Evolutionary conservation across 257 asterid species (phyloP), one percentile per base, ranked within the genome.

Genomic region (Solanum chiquidenum): DNA sequence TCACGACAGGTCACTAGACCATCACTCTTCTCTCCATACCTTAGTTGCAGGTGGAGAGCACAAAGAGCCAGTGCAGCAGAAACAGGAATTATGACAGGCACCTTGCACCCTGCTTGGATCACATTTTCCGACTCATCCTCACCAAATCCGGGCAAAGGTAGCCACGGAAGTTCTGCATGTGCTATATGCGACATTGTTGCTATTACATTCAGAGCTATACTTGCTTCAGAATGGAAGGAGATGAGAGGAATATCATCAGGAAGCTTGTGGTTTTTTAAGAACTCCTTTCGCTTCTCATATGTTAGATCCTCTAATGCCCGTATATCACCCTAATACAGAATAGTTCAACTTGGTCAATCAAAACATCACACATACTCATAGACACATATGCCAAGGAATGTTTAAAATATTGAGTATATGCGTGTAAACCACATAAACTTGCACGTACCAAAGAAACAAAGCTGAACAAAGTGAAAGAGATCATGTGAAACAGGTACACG

Each of bases 21-120:
- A n/a, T 97, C 99, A 18, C 99, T 97, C 94, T 93, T 97, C 93
- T 97, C 98, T 6, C 98, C 98, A 4, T 97, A 97, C 64, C 98
- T 91, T 13, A 97, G 91, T 86, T 91, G 93, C 75, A 97, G 90
- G 88, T 95, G 98, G 83, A 95, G 98, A 21, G 98, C 95, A 1
- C 93, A 91, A 9, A 95, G 88, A 18, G 98, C 97, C 94, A 95
- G 89, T 37, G 91, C 95, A 2, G 98, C 98, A 21, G 98, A 95
- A 44, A 94, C 94, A 5, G 99, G 99, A n/a, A 92, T 89, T 60
- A 97, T 88, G 23, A 95, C 97, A 0, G 99, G 99, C 76, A 96
- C 93, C 89, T 88, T 90, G 35, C 92, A 89, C 3, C 92, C 91
- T 37, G 92, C 92, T 58, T 90, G 88, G 55, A 77, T 83, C 80